Evolutionary conservation across 768 basidiomycete species (phyloP), one percentile per base, ranked within the genome.

Genomic region (Leccinum disarticulatum): DNA sequence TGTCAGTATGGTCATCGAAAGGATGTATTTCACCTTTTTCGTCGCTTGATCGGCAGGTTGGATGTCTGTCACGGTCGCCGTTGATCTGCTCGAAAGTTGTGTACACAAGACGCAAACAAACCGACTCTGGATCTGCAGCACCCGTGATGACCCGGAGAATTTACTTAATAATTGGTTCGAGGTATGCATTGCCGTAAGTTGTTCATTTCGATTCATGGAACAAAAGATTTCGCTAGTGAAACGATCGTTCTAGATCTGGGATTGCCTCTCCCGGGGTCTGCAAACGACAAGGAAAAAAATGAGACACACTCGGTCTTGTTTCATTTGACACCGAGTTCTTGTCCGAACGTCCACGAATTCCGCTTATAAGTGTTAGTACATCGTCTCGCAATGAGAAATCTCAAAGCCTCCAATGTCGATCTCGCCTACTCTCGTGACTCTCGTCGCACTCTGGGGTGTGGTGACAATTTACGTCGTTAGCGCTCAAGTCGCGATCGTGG

Each of bases 371-470:
- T 8, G 38, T 47, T 17, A 6, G 31, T 31, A 31, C 15, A 36
- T 49, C 31, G 33, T 4, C 11, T 51, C 38, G 15, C 31, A 6
- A 64, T 65, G 62, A 43, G 53, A 51, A 52, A 55, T 30, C 25
- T 14, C 14, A 17, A 52, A 56, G 2, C 36, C 14, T 51, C 38
- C 57, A 15, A 70, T 70, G 69, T 53, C 59, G 19, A 19, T 67
- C 33, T 60, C 62, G 52, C 51, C 52, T 48, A 9, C 56, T 14
- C 48, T 72, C 46, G 50, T 59, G 1, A 28, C 61, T 25, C 60
- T 72, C 36, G 56, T 71, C 31, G 71, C 58, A 1, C 60, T 72
- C 52, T 73, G 60, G 55, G 64, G 61, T 43, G 41, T 59, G 2
- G 58, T 66, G 19, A 63, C 66, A n/a, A 41, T 70, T 14, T 71